Evolutionary conservation across 768 basidiomycete genomes (phyloP).

Genomic region (Mycena filopes): DNA sequence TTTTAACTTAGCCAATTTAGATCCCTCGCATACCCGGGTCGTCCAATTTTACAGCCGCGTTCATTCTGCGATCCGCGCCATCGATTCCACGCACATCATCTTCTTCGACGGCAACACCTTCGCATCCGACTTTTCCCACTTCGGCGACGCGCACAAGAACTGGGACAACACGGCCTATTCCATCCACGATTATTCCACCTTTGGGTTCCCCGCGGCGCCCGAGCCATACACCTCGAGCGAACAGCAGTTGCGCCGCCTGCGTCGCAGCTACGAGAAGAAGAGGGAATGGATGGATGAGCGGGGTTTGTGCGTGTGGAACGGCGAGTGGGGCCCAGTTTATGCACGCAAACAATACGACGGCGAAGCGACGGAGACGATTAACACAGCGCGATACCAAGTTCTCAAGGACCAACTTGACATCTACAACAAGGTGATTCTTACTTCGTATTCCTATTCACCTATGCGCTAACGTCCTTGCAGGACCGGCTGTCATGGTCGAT

Average conservation of each 20-base stretch:
- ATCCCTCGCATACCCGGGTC: conserved; percentile 72
- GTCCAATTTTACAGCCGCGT: conserved; percentile 75
- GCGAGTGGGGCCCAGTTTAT: conserved; percentile 89
- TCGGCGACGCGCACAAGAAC: conserved; percentile 67
- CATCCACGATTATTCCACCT: conserved; percentile 82
- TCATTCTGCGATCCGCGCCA: conserved; percentile 73
- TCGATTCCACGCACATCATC: conserved; percentile 77
- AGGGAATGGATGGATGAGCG: conserved; percentile 79
- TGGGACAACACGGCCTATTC: conserved; percentile 82
- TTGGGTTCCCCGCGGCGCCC: conserved; percentile 73
- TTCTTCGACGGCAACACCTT: conserved; percentile 90
- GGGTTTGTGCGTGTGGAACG: conserved; percentile 78
- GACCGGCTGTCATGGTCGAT: conserved; percentile 82
- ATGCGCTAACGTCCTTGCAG: conserved; percentile 42
- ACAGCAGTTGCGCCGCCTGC: conserved; percentile 62
- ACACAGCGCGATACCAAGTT: conserved; percentile 70
- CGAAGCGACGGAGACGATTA: conserved; percentile 69
- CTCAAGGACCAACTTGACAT: conserved; percentile 79
- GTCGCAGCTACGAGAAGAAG: conserved; percentile 76
- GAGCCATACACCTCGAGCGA: conserved; percentile 64
- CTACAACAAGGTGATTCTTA: conserved; percentile 64
- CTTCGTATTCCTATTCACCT: too few relatives aligned
- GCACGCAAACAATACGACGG: conserved; percentile 71
- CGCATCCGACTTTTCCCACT: conserved; percentile 80
- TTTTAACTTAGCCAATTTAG: too few relatives aligned